Conservation (phyloP, 2,329 filamentous ascomycete species). For the Ophiostoma himal-ulmi region DNA sequence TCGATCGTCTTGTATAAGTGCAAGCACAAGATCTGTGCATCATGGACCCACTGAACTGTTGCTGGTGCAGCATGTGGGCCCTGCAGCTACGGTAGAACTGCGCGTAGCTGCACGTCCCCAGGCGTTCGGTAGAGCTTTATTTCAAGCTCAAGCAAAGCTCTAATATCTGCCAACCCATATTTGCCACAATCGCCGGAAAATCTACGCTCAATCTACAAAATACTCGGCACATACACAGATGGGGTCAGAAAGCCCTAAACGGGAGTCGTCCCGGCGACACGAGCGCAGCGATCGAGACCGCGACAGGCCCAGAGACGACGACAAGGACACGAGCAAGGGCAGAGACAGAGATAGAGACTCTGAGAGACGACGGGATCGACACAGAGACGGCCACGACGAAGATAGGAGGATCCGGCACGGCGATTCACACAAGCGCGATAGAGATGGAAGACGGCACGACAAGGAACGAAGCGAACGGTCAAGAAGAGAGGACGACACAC, state of each 20-base stretch:
- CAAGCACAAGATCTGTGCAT: neutral
- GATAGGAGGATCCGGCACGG: neutral
- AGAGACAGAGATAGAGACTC: constrained; percentile 24
- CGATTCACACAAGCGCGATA: constrained; percentile 18
- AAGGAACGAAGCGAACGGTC: neutral
- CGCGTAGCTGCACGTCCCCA: neutral
- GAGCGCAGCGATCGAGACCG: constrained; percentile 27
- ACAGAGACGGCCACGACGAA: constrained; percentile 20
- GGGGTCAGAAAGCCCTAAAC: constrained; percentile 8
- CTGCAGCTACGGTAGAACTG: neutral
- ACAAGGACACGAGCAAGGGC: neutral
- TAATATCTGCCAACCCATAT: neutral
- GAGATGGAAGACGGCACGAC: constrained; percentile 14
- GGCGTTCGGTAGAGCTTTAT: neutral
- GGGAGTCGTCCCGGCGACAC: constrained; percentile 15
- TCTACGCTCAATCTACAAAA: neutral
- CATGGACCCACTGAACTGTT: neutral
- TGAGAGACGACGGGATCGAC: constrained; percentile 27
- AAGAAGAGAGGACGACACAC: neutral
- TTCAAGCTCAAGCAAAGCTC: neutral
- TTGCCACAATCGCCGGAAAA: neutral
- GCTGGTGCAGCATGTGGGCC: neutral
- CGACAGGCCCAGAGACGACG: constrained; percentile 25
- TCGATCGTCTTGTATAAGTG: neutral
- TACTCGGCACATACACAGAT: neutral